Percentiles rank a stretch among this genome's conserved stretches.
Evolutionary conservation across 2,329 filamentous ascomycete species (phyloP).

Genomic region (Monosporascus sp.): DNA sequence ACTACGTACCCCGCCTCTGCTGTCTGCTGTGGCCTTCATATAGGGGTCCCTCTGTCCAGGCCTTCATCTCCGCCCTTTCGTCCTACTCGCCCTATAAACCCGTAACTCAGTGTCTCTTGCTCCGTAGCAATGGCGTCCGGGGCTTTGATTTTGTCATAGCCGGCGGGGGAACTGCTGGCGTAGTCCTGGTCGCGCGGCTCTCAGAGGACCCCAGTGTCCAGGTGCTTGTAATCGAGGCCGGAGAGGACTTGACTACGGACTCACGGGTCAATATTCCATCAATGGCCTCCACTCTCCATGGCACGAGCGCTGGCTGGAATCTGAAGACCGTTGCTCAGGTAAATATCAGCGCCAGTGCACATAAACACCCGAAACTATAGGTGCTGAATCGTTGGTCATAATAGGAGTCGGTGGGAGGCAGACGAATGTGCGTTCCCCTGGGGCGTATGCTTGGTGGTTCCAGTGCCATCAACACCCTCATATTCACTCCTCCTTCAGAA

Average conservation of each 20-base stretch:
- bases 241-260: not conserved
- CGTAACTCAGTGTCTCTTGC: too few species aligned
- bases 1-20: too few species aligned
- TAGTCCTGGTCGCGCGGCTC: constrained; percentile 1
- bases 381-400: not conserved
- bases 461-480: constrained; percentile 19
- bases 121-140: not conserved
- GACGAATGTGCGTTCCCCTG: constrained; percentile 6
- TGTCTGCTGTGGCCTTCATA: too few species aligned
- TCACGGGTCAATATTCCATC: not conserved
- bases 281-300: not conserved
- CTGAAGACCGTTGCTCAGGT: constrained; percentile 1
- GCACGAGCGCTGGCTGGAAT: not conserved
- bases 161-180: constrained; percentile 2
- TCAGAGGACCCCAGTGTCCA: not conserved
- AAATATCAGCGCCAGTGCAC: not conserved
- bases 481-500: constrained; percentile 13
- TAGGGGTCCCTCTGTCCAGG: too few species aligned
- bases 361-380: not conserved
- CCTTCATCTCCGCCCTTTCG: too few species aligned
- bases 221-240: constrained; percentile 5
- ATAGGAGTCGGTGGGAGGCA: not conserved
- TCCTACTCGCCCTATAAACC: too few species aligned
- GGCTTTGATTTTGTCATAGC: constrained; percentile 3
- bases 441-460: constrained; percentile 18